These are phyloP conservation scores for Anethum foeniculum DNA, from an alignment of 140 eudicot genomes.

Conservation along the genomic window DNA sequence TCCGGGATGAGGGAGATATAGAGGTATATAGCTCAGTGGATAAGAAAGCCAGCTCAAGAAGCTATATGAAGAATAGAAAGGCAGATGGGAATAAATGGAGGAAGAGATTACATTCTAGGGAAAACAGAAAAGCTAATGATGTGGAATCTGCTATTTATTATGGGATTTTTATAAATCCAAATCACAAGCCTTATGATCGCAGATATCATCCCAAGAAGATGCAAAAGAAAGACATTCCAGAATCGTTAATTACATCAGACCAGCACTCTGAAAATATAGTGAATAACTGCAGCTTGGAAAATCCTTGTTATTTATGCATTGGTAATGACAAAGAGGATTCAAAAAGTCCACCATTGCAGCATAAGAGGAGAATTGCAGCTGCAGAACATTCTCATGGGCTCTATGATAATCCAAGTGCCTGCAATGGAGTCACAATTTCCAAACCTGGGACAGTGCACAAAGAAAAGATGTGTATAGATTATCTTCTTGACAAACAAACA, in stretches of 20 bases:
- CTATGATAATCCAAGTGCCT: not conserved
- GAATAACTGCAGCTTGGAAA: constrained; percentile 22
- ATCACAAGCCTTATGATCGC: not conserved
- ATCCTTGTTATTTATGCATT: constrained; percentile 21
- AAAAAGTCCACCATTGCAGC: not conserved
- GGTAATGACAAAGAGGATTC: constrained; percentile 8
- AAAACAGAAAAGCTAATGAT: constrained; percentile 8
- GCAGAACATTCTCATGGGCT: not conserved
- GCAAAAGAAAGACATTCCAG: not conserved
- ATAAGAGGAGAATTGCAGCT: not conserved
- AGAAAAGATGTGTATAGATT: not conserved
- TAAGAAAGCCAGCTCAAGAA: constrained; percentile 9
- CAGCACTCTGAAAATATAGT: not conserved
- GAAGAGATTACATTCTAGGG: constrained; percentile 22
- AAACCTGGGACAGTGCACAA: not conserved
- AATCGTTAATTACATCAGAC: not conserved
- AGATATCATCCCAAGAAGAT: constrained; percentile 20
- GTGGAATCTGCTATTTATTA: constrained; percentile 23
- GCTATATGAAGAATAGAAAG: constrained; percentile 14
- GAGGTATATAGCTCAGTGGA: not conserved
- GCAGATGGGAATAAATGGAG: constrained; percentile 26
- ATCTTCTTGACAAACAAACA: not conserved
- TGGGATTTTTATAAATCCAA: constrained; percentile 14
- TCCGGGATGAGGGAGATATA: not conserved
- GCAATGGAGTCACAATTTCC: not conserved